A percentile compares a stretch with the other conserved stretches of the same genome.
phyloP scores from a whole-genome alignment of 2,329 filamentous ascomycete species.

The Teratosphaeria gauchensis region DNA sequence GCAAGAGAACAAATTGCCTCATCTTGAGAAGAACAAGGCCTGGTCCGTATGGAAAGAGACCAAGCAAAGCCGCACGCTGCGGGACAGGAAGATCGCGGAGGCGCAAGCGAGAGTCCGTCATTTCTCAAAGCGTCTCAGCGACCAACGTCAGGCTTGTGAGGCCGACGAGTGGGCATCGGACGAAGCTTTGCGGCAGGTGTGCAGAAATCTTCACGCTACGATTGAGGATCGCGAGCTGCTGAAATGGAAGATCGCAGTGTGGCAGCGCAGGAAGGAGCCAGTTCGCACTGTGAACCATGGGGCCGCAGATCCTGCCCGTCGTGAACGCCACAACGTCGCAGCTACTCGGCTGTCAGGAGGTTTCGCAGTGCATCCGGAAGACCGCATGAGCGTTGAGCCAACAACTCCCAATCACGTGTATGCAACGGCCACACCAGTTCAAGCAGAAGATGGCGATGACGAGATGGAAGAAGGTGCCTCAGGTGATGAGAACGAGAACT shows the following conservation, averaged over 20 bases:
- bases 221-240: constrained; percentile 51
- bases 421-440: background rate
- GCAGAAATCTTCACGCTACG: constrained; percentile 52
- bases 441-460: background rate
- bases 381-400: constrained; percentile 20
- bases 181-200: constrained; percentile 46
- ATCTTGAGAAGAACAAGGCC: constrained; percentile 47
- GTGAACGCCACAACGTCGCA: background rate
- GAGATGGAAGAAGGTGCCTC: background rate
- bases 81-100: constrained; percentile 34
- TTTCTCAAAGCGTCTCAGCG: constrained; percentile 46
- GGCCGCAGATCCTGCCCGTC: background rate
- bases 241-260: constrained; percentile 36
- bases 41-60: constrained; percentile 53
- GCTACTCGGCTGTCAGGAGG: background rate
- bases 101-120: constrained; percentile 35
- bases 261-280: constrained; percentile 25
- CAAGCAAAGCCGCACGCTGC: constrained; percentile 32
- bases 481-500: constrained; percentile 8
- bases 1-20: constrained; percentile 49
- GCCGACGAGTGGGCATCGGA: constrained; percentile 44
- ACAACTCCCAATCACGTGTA: background rate
- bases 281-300: constrained; percentile 9
- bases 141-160: constrained; percentile 45
- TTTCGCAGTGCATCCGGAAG: constrained; percentile 9